These are phyloP conservation scores for Emmonsiellopsis sp. DNA, from an alignment of 2,329 filamentous ascomycete species.

Conservation along the genomic window DNA sequence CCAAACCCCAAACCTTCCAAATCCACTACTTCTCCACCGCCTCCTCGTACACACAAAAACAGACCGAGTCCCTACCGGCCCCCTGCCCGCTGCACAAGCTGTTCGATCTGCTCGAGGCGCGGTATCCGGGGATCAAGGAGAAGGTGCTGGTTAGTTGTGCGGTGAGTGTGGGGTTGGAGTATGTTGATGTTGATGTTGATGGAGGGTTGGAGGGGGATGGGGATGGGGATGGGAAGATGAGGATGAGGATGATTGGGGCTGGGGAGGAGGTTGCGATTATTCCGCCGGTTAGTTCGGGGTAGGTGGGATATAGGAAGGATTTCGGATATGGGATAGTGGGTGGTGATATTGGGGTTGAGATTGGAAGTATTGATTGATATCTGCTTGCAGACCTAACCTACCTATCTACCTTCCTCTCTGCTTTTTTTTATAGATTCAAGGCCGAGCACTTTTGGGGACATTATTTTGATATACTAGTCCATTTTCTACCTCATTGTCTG, in stretches of 20 bases:
- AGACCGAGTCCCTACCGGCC: constrained; percentile 32
- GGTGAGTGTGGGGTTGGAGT: constrained; percentile 35
- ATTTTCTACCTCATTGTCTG: too few species aligned
- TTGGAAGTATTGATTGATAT: too few species aligned
- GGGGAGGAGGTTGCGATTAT: constrained; percentile 39
- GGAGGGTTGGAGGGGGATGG: constrained; percentile 13
- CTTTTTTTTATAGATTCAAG: too few species aligned
- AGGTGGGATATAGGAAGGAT: neutral
- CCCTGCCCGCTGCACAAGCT: constrained; percentile 30
- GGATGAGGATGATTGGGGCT: constrained; percentile 20
- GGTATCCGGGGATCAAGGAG: constrained; percentile 33
- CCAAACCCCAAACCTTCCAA: constrained; percentile 23
- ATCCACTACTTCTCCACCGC: constrained; percentile 40
- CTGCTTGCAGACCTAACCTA: too few species aligned
- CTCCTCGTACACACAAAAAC: constrained; percentile 31
- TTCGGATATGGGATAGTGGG: neutral
- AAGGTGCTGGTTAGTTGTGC: constrained; percentile 33
- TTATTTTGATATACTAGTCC: too few species aligned
- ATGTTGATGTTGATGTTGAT: constrained; percentile 29
- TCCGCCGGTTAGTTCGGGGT: constrained; percentile 41
- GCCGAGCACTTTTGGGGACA: too few species aligned
- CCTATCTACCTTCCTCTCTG: too few species aligned
- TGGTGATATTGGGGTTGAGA: neutral
- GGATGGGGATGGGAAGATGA: constrained; percentile 11
- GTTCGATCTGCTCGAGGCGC: constrained; percentile 29